A percentile compares a stretch with the other conserved stretches of the same genome.
These are phyloP conservation scores for Candida saitoana DNA, from an alignment of 805 yeast species.

Conservation along the genomic window DNA sequence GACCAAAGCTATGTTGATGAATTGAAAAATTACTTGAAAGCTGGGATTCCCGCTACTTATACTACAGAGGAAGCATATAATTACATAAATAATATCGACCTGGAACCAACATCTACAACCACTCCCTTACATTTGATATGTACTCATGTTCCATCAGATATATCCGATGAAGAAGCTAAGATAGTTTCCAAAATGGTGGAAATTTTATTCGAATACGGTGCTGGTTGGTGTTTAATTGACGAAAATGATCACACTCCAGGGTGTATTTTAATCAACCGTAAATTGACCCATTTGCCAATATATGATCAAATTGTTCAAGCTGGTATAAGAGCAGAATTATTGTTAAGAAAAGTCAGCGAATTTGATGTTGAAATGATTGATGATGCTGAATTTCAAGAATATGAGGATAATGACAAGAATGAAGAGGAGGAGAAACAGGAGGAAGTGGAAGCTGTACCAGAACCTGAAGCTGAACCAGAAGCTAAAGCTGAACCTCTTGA, in stretches of 20 bases:
- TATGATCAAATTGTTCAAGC: slow-evolving; percentile 65
- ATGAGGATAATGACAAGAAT: slow-evolving; percentile 16
- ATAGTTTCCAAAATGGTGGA: slow-evolving; percentile 55
- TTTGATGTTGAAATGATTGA: slow-evolving; percentile 58
- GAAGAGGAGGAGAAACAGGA: slow-evolving; percentile 20
- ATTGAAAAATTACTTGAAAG: slow-evolving; percentile 45
- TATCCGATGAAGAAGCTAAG: slow-evolving; percentile 36
- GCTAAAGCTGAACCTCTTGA: slow-evolving; percentile 4
- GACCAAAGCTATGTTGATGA: slow-evolving; percentile 38
- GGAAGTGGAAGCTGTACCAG: slow-evolving; percentile 3
- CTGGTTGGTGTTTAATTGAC: slow-evolving; percentile 86
- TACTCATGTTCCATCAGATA: slow-evolving; percentile 48
- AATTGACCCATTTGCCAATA: slow-evolving; percentile 31
- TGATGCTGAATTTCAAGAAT: slow-evolving; percentile 21
- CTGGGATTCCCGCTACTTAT: slow-evolving; percentile 79
- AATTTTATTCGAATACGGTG: slow-evolving; percentile 74
- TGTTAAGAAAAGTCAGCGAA: slow-evolving; percentile 68
- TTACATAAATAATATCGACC: slow-evolving; percentile 42
- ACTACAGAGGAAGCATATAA: slow-evolving; percentile 73
- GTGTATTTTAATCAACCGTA: slow-evolving; percentile 61
- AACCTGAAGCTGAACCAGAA: slow-evolving; percentile 2
- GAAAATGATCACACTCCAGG: slow-evolving; percentile 77
- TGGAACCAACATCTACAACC: slow-evolving; percentile 53
- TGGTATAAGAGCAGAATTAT: slow-evolving; percentile 84
- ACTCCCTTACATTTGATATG: slow-evolving; percentile 76